Evolutionary conservation across 306 rosid species (phyloP), one percentile per base, ranked within the genome.

Genomic region (Argentina anserina): DNA sequence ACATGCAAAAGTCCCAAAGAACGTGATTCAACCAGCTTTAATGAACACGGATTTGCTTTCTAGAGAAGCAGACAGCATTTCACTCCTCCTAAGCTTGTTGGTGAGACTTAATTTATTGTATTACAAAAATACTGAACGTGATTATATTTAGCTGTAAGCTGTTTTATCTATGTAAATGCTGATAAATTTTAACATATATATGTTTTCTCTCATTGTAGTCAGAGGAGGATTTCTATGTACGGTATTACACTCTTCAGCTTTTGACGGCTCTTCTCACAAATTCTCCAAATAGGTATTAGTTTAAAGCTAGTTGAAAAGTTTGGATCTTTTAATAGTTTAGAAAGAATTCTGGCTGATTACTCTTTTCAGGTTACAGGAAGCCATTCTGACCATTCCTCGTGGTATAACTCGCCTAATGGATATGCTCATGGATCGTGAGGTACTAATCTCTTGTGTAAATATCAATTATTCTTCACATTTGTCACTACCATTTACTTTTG

Each of bases 381-480:
- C 93, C 65, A 93, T 93, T 82, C 87, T 93, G 82, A 86, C 96
- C 42, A 87, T 87, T 73, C 98, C 98, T 53, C 90, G 90, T 70
- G 96, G 97, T 78, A 90, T 93, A 77, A 93, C 98, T 72, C 88
- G 92, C 76, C 79, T 90, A 41, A 93, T 93, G 98, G 98, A 93
- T 83, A 93, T 93, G 98, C 97, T 89, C 74, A 90, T 90, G 96
- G 98, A 90, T 79, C 97, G 97, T 18, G 98, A 93, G 98, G 98
- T 93, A 86, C 74, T 73, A 39, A 67, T 59, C 36, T 62, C 40
- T 34, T 34, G 33, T 29, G 40, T 39, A n/a, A 59, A 53, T 70
- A 77, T 62, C 65, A 36, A 41, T 49, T 26, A 18, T 69, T 62
- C 52, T 64, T 49, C 47, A 49, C 62, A 37, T 61, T 18, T 39